Conservation (phyloP, 148 eudicot species). For the Silene conica region DNA sequence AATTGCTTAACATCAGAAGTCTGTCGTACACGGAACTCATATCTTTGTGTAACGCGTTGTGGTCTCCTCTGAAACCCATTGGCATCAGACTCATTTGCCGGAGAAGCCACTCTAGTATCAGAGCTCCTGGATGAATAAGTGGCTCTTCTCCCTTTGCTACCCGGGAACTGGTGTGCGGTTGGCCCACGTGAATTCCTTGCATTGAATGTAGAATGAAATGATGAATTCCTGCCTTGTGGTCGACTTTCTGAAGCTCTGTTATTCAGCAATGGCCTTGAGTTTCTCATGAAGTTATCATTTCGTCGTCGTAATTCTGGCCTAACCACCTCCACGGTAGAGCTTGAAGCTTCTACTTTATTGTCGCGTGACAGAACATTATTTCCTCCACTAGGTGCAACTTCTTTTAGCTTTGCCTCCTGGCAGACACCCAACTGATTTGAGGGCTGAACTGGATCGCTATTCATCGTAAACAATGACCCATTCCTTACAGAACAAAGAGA, state of each 20-base stretch:
- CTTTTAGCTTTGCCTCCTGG: slow-evolving; percentile 18
- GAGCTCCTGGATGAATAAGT: slow-evolving; percentile 52
- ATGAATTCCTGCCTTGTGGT: slow-evolving; percentile 29
- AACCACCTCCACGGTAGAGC: slow-evolving; percentile 25
- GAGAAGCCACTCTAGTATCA: slow-evolving; percentile 42
- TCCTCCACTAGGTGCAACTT: slow-evolving; percentile 26
- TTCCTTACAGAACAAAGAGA: slow-evolving; percentile 34
- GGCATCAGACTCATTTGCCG: slow-evolving; percentile 42
- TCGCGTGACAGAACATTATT: slow-evolving; percentile 21
- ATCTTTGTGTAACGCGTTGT: slow-evolving; percentile 54
- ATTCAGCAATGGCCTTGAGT: slow-evolving; percentile 22
- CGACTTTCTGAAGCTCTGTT: slow-evolving; percentile 37
- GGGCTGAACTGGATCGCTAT: slow-evolving; percentile 25
- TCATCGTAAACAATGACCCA: slow-evolving; percentile 23
- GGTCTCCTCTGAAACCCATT: slow-evolving; percentile 68
- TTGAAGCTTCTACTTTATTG: slow-evolving; percentile 30
- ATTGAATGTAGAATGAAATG: slow-evolving; percentile 28
- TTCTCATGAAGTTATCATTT: slow-evolving; percentile 33
- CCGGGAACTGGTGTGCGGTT: slow-evolving; percentile 35
- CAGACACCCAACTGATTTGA: slow-evolving; percentile 24
- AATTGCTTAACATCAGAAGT: slow-evolving; percentile 46
- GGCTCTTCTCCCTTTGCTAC: slow-evolving; percentile 49
- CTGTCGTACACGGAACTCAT: slow-evolving; percentile 83
- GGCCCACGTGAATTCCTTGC: slow-evolving; percentile 38
- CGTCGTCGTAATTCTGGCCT: slow-evolving; percentile 29